These are phyloP conservation scores for Quercus phellos DNA, from an alignment of 331 rosid genomes.

Conservation along the genomic window DNA sequence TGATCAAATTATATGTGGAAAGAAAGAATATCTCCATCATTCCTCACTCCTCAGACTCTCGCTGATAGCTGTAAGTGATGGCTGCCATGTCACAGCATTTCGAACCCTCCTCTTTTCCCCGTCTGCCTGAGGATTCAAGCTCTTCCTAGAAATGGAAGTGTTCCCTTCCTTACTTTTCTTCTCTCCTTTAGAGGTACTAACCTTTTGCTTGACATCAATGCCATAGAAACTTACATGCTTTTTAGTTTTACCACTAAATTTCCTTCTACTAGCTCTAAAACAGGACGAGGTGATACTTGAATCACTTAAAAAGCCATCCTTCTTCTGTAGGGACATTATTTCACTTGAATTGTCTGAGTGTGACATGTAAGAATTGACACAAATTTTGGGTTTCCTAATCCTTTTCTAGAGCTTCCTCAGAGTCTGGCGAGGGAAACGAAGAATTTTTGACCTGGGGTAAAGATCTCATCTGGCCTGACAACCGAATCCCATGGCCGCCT, in stretches of 20 bases:
- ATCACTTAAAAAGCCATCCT: no score
- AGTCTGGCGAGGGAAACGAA: conserved; percentile 13
- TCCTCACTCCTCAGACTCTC: conserved; percentile 3
- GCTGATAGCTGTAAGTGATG: conserved; percentile 13
- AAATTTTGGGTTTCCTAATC: conserved; percentile 1
- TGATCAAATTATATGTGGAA: neutral
- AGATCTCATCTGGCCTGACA: conserved; percentile 21
- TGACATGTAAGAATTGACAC: neutral
- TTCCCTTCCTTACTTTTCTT: neutral
- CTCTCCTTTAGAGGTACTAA: neutral
- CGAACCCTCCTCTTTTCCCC: conserved; percentile 2
- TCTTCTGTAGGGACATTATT: no score
- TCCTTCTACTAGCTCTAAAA: no score
- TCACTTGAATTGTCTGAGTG: neutral
- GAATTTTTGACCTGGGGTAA: conserved; percentile 23
- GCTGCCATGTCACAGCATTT: conserved; percentile 12
- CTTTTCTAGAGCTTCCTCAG: conserved; percentile 21
- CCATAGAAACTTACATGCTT: no score
- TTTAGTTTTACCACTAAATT: no score
- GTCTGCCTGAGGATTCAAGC: neutral
- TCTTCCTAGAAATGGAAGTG: neutral
- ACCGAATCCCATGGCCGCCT: conserved; percentile 28
- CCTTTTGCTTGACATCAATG: neutral
- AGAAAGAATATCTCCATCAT: neutral
- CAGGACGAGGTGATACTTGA: no score